Conservation (phyloP, 2,329 filamentous ascomycete genomes). For the Ceratocystis destructans region DNA sequence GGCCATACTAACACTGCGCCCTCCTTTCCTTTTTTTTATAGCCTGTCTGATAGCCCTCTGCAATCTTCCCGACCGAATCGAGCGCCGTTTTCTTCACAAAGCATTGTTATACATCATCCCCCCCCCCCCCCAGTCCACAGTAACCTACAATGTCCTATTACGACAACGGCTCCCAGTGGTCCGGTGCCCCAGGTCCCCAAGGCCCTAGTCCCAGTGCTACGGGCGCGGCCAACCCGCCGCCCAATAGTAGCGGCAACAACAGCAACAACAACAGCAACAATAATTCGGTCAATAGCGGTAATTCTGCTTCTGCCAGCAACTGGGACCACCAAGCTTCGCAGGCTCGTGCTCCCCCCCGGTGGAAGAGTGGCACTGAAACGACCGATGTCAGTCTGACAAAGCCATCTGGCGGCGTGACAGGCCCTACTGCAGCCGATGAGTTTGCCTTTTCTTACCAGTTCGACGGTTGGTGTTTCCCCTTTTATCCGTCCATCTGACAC, state of each 20-base stretch:
- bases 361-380: slow-evolving; percentile 11
- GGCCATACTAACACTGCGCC: not conserved
- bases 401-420: slow-evolving; percentile 56
- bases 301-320: slow-evolving; percentile 25
- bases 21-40: not conserved
- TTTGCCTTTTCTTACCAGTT: slow-evolving; percentile 76
- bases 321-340: slow-evolving; percentile 36
- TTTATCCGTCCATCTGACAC: not conserved
- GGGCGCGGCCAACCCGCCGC: not conserved
- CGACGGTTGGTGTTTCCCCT: slow-evolving; percentile 54
- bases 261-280: slow-evolving; percentile 25
- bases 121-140: not conserved
- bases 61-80: not conserved
- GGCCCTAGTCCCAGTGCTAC: slow-evolving; percentile 4
- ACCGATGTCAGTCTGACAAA: slow-evolving; percentile 11
- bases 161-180: slow-evolving; percentile 19
- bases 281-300: not conserved
- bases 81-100: not conserved
- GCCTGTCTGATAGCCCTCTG: not conserved
- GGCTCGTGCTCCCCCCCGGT: slow-evolving; percentile 25
- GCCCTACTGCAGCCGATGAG: slow-evolving; percentile 61
- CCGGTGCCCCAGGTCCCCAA: slow-evolving; percentile 11
- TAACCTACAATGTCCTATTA: slow-evolving; percentile 17
- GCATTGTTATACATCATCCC: not conserved
- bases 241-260: slow-evolving; percentile 22